Evolutionary conservation across 768 basidiomycete genomes (phyloP), one percentile per base, ranked within the genome.

Genomic region (Rhizopogon rudus): DNA sequence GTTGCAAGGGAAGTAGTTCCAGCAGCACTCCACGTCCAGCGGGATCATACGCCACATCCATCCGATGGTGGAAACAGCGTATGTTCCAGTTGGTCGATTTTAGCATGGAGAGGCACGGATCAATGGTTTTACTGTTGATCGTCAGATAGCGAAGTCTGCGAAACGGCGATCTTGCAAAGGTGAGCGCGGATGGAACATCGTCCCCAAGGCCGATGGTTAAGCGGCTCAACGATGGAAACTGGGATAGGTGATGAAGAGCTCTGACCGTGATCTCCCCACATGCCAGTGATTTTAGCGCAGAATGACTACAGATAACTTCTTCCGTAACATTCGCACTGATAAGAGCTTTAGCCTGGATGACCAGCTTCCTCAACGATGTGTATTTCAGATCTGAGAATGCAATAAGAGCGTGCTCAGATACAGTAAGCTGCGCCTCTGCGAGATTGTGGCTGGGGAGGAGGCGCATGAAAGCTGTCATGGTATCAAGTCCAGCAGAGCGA

Each of bases 381-480:
- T 20, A 49, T 49, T 35, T 20, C 16, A 49, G 20, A 22, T 49
- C 20, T 13, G 48, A 49, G 14, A 49, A 49, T 33, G 35, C 20
- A 22, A 35, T 14, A 37, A 49, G 48, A 25, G 48, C 48, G 14
- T 25, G 9, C 25, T 49, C 48, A 37, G 48, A 49, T 37, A 49
- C 35, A 8, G 35, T 49, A 16, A 49, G 35, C 8, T 49, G 48
- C 8, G 14, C 48, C 20, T 14, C 33, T 20, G 17, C 33, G 20
- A 14, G 48, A n/a, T 49, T 49, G 33, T 37, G 48, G 7, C 52
- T 62, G 40, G 70, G 63, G 40, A 68, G 64, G 39, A 61, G 57
- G n/a, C 49, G 39, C 53, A 68, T 45, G 53, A 68, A 70, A 3
- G 56, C 59, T 25, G 61, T 52, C 8, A 68, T 64, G 16, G 59